Evolutionary conservation across 768 basidiomycete species (phyloP).

Genomic region (Suillus subalutaceus): DNA sequence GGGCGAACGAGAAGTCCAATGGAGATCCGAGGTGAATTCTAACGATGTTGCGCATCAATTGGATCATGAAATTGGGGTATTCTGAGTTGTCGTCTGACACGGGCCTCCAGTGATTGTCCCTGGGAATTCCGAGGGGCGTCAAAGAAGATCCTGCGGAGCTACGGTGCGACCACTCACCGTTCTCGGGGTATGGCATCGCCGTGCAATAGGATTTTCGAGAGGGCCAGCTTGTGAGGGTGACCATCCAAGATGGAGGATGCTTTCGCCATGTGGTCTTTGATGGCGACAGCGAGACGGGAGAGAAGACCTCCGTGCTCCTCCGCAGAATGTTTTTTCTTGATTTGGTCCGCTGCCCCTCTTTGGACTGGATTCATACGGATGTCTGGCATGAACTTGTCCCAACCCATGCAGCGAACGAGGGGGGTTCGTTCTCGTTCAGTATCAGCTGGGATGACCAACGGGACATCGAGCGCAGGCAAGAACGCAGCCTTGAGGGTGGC

Average conservation of each 20-base stretch:
- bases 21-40: not conserved
- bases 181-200: not conserved
- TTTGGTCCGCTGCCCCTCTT: too few species aligned
- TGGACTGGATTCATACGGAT: too few species aligned
- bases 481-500: too few species aligned
- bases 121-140: fast-evolving
- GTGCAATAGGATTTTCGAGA: not conserved
- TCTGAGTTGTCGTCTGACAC: not conserved
- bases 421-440: too few species aligned
- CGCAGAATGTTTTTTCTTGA: too few species aligned
- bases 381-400: too few species aligned
- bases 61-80: not conserved
- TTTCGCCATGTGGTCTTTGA: not conserved
- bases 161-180: not conserved
- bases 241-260: not conserved
- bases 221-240: not conserved
- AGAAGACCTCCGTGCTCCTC: too few species aligned
- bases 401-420: too few species aligned
- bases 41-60: not conserved
- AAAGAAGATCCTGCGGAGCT: not conserved
- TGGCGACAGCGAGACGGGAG: too few species aligned
- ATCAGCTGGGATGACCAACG: too few species aligned
- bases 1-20: not conserved
- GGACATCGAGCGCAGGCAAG: too few species aligned
- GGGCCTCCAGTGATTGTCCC: not conserved